These are phyloP conservation scores for Crepidotus sp. DNA, from an alignment of 1,284 basidiomycete species.

Conservation along the genomic window DNA sequence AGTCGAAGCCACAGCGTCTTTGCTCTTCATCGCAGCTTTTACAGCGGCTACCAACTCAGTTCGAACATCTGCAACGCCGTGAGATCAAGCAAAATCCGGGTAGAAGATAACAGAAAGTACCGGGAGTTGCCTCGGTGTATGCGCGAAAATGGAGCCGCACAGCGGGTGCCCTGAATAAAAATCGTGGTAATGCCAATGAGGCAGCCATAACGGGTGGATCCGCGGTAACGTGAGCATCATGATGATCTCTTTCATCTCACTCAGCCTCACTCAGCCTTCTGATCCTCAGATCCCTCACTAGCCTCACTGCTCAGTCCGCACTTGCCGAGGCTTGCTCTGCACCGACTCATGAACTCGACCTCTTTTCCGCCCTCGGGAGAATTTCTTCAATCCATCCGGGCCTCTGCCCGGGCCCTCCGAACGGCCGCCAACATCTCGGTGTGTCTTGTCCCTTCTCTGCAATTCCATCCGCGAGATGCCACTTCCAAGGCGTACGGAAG, in stretches of 20 bases:
- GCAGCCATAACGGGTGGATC: too few relatives aligned
- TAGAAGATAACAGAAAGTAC: not conserved
- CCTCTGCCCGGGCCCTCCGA: slow-evolving; percentile 9
- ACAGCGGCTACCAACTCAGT: slow-evolving; percentile 33
- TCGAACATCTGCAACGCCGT: slow-evolving; percentile 29
- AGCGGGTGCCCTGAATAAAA: not conserved
- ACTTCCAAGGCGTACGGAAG: slow-evolving; percentile 21
- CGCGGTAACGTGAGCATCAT: not conserved
- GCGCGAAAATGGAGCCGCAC: slow-evolving; percentile 11
- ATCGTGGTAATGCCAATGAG: too few relatives aligned
- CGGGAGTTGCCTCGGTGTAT: slow-evolving; percentile 3
- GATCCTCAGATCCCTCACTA: too few relatives aligned
- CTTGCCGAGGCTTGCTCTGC: too few relatives aligned
- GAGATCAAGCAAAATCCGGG: not conserved
- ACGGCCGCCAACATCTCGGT: slow-evolving; percentile 10
- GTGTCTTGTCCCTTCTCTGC: slow-evolving; percentile 36
- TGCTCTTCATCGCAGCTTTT: slow-evolving; percentile 50
- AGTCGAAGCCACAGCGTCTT: slow-evolving; percentile 2
- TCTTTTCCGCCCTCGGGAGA: slow-evolving; percentile 34
- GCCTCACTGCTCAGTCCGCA: too few relatives aligned
- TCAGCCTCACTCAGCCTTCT: too few relatives aligned
- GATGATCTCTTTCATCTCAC: too few relatives aligned
- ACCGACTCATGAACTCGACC: slow-evolving; percentile 12
- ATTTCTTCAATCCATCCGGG: slow-evolving; percentile 40
- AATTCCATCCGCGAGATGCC: slow-evolving; percentile 33